Base-by-base conservation (phyloP, 192 early-diverging fungal species). In the Geranomyces michiganensis region DNA sequence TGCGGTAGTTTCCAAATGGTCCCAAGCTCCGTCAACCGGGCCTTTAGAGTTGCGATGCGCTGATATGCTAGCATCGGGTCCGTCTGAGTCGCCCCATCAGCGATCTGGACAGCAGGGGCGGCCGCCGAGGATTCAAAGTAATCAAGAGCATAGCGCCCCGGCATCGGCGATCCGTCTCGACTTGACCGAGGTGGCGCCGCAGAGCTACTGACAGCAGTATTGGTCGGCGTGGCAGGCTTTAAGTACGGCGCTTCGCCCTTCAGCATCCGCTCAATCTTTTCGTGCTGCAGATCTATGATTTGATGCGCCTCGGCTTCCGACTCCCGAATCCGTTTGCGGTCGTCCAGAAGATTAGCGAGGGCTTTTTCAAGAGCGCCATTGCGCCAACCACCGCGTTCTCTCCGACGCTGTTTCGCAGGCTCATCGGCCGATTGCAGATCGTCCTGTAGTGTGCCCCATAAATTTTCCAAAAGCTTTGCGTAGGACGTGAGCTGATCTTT, bases 61-160 rank as follows among this genome's bases (percentile, higher is more conserved):
- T 51, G 48, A 33, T 70, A 74, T 19, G 72, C 36, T 7, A 74
- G 64, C 72, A 74, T 74, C 19, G 63, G 65, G 32, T 74, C 65
- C 14, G 72, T 74, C 47, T 74, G 72, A n/a, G 56, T 60, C 22
- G 8, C 65, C 6, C 15, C 14, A 5, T 31, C 22, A 21, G 2
- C 7, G 46, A 17, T 53, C 7, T 24, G 6, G 19, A 26, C 19
- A 24, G 19, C n/a, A 7, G 51, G 51, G 17, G n/a, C 24, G 51
- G 19, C 24, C 51, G 51, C 7, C 7, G 51, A 53, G 4, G 24
- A 3, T 4, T 7, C 24, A 2, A 53, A 53, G 24, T 53, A 24
- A 24, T 53, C 51, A 17, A n/a, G 51, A 24, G 51, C 24, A 15
- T 53, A 53, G 19, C 24, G 19, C 4, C 24, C n/a, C 4, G 51